These are phyloP conservation scores for Grigorovia jiainica DNA, from an alignment of 805 yeast genomes.

Conservation along the genomic window DNA sequence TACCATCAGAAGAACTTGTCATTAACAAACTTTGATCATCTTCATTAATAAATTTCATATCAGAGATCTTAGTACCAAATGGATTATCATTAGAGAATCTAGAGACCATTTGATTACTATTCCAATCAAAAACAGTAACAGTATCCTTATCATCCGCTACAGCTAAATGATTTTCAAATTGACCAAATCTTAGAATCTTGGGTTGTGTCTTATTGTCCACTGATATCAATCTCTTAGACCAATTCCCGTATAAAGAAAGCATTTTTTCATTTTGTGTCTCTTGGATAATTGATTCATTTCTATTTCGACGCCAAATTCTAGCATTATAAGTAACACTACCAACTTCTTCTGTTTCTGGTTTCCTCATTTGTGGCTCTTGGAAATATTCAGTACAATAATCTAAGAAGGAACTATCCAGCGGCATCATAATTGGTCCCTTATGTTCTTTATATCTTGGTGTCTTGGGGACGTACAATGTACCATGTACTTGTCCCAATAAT, in stretches of 20 bases:
- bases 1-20: conserved; percentile 90
- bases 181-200: conserved; percentile 68
- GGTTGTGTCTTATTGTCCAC: conserved; percentile 76
- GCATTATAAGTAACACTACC: conserved; percentile 80
- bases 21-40: conserved; percentile 81
- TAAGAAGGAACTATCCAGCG: conserved; percentile 53
- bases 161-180: conserved; percentile 77
- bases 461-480: conserved; percentile 42
- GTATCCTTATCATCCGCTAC: conserved; percentile 79
- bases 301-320: conserved; percentile 78
- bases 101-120: conserved; percentile 42
- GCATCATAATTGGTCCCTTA: conserved; percentile 30
- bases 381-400: conserved; percentile 80
- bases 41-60: conserved; percentile 77
- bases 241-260: conserved; percentile 71
- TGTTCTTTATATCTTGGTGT: conserved; percentile 43
- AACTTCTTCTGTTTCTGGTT: conserved; percentile 77
- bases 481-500: conserved; percentile 26
- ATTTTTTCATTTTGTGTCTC: conserved; percentile 88
- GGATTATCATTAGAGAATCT: conserved; percentile 80
- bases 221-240: conserved; percentile 56
- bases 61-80: conserved; percentile 81
- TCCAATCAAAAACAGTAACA: conserved; percentile 86
- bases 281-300: conserved; percentile 79
- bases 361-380: conserved; percentile 91